Evolutionary conservation across 768 basidiomycete species (phyloP), one percentile per base, ranked within the genome.

Genomic region (Mycena crocata): DNA sequence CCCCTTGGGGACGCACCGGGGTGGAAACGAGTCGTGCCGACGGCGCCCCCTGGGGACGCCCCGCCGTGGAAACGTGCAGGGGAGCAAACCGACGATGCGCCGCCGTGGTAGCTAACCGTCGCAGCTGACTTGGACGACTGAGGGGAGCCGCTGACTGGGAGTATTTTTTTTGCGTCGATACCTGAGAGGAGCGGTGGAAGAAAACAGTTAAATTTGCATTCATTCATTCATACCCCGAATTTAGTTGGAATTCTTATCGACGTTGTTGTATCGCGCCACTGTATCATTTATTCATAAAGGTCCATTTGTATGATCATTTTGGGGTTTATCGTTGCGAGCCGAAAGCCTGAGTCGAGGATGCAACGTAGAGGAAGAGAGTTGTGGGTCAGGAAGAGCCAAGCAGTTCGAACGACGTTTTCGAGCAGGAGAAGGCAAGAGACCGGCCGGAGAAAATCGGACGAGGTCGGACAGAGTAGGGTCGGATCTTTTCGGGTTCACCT

Each of bases 251-350:
- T 48, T 23, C 17, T 51, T 42, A 50, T 40, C 19, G 46, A n/a
- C 46, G 26, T 24, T 24, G 15, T 23, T 58, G 34, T 60, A 50
- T 60, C 48, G 28, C n/a, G 39, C 10, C 37, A 42, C 59, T 60
- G 37, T 60, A 50, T n/a, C 35, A 30, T 49, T 9, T 60, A 60
- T 51, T 14, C 37, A 51, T 23, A 21, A 19, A 23, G 31, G 31
- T 54, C 34, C 51, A 54, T 24, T 37, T 54, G 51, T 54, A 54
- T 54, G 51, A 54, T 37, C 39, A 37, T 35, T 54, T 5, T 24
- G 26, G 35, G 32, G 13, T n/a, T 23, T 17, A 48, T 26, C 1
- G 30, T 4, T 19, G 28, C n/a, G 26, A 15, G 8, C 32, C 48
- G 13, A 52, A 28, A 17, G 7, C 30, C 26, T n/a, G n/a, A n/a